Base-by-base conservation (phyloP, 2,329 filamentous ascomycete species). In the Aspergillus tamarii region DNA sequence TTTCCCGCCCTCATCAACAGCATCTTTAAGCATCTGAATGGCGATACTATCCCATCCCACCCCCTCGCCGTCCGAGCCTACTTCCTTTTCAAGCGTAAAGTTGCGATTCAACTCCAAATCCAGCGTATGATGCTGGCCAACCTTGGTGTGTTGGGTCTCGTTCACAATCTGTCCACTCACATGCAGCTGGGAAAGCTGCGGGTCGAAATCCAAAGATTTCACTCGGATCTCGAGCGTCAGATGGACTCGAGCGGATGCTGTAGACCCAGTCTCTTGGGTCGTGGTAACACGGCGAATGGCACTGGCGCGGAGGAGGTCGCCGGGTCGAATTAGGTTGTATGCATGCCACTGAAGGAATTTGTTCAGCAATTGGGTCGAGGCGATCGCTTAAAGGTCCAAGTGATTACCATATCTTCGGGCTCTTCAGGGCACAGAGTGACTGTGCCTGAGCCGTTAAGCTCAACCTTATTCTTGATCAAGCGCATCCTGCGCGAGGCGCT, bases 31-130 rank as follows among this genome's bases (percentile, higher is more conserved):
- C 53, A 91, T 90, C 64, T 91, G 89, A 55, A 90, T 82, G 4
- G 94, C 92, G 12, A 99, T 89, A 69, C 91, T 94, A 78, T 99
- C 95, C 95, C 95, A 99, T 48, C 93, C 87, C 43, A 75, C 81
- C 45, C 78, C 77, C 61, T 77, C 76, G 28, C 76, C 76, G 55
- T 76, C 72, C 4, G 76, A 64, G 32, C 80, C 89, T 10, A 88
- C 82, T 45, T 87, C 86, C 80, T 98, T 98, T 81, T 93, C 91
- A 9, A 99, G 77, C 8, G 91, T 94, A 72, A 98, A 98, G 57
- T 93, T 89, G 48, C 94, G 87, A 72, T 95, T 89, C 63, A 97
- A 84, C 76, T 97, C 94, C 53, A 99, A 85, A 69, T 97, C 94
- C 1, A 92, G 82, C 0, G 90, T 92, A 74, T 92, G 90, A 71